A percentile compares a stretch with the other conserved stretches of the same genome.
These are phyloP conservation scores for Trametes versicolor DNA, from an alignment of 1,284 basidiomycete genomes.

Conservation along the genomic window DNA sequence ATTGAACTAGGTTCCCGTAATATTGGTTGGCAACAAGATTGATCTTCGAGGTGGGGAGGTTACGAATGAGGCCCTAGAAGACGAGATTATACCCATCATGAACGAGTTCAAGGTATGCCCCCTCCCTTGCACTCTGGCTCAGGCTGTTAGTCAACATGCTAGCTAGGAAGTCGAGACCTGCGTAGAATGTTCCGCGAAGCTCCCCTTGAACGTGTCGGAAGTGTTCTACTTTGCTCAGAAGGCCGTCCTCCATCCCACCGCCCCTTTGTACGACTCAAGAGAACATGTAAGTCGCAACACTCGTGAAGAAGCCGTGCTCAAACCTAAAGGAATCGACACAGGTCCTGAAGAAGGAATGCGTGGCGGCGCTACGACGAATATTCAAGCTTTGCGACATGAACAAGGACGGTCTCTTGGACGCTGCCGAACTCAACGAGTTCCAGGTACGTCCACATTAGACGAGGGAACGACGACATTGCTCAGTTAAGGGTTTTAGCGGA, in stretches of 20 bases:
- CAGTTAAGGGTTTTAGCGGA: slow-evolving; percentile 64
- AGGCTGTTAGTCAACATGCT: slow-evolving; percentile 17
- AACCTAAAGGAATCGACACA: slow-evolving; percentile 44
- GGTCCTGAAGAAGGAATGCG: slow-evolving; percentile 95
- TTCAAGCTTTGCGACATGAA: slow-evolving; percentile 96
- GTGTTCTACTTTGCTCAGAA: slow-evolving; percentile 99
- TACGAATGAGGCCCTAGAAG: slow-evolving; percentile 94
- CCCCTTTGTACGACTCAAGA: slow-evolving; percentile 95
- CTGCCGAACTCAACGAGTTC: slow-evolving; percentile 95
- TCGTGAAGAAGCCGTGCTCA: slow-evolving; percentile 13
- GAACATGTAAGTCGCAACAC: slow-evolving; percentile 75
- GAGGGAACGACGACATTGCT: no score
- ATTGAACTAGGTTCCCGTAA: slow-evolving; percentile 84
- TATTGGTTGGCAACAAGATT: slow-evolving; percentile 98
- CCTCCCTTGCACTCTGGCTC: not conserved
- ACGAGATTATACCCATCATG: slow-evolving; percentile 96
- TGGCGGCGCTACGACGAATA: slow-evolving; percentile 90
- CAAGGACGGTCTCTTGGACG: slow-evolving; percentile 93
- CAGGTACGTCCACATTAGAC: slow-evolving; percentile 71
- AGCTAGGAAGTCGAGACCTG: slow-evolving; percentile 96
- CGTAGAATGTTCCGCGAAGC: slow-evolving; percentile 94
- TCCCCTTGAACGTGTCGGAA: slow-evolving; percentile 93
- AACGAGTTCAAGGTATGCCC: slow-evolving; percentile 89
- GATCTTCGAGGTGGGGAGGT: slow-evolving; percentile 93
- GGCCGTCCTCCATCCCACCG: slow-evolving; percentile 96